Evolutionary conservation across 2,329 filamentous ascomycete genomes (phyloP).

Genomic region (Nemania serpens): DNA sequence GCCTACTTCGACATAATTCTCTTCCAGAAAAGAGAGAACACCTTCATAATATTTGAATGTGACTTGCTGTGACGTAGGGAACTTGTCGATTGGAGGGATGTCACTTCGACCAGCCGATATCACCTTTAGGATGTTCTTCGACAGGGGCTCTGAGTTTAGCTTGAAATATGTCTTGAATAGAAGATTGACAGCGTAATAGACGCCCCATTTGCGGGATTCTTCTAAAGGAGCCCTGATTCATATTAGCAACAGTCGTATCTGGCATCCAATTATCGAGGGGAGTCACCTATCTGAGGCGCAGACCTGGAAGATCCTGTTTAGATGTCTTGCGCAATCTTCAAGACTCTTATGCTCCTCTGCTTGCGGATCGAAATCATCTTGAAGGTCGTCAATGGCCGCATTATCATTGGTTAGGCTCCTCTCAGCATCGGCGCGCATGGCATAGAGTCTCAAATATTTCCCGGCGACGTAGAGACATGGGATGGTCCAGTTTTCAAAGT

Average conservation of each 20-base stretch:
- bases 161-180: constrained; percentile 99
- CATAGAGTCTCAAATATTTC: constrained; percentile 84
- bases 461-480: constrained; percentile 87
- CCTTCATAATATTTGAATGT: constrained; percentile 97
- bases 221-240: constrained; percentile 72
- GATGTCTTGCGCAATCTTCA: constrained; percentile 85
- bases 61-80: constrained; percentile 88
- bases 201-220: constrained; percentile 95
- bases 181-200: constrained; percentile 92
- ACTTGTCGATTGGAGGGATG: constrained; percentile 77
- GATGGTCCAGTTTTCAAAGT: constrained; percentile 88
- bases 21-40: constrained; percentile 90
- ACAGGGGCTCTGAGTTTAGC: constrained; percentile 86
- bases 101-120: constrained; percentile 77
- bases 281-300: constrained; percentile 86
- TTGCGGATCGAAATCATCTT: constrained; percentile 82
- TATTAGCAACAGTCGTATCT: constrained; percentile 25
- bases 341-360: constrained; percentile 80
- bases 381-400: constrained; percentile 54
- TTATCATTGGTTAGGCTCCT: constrained; percentile 49
- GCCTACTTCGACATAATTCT: constrained; percentile 79
- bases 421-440: constrained; percentile 86
- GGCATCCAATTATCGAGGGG: background rate
- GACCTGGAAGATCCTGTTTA: constrained; percentile 90
- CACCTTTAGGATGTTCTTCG: constrained; percentile 85